These are phyloP conservation scores for Pseudogymnoascus sp. DNA, from an alignment of 2,329 filamentous ascomycete genomes.

Conservation along the genomic window DNA sequence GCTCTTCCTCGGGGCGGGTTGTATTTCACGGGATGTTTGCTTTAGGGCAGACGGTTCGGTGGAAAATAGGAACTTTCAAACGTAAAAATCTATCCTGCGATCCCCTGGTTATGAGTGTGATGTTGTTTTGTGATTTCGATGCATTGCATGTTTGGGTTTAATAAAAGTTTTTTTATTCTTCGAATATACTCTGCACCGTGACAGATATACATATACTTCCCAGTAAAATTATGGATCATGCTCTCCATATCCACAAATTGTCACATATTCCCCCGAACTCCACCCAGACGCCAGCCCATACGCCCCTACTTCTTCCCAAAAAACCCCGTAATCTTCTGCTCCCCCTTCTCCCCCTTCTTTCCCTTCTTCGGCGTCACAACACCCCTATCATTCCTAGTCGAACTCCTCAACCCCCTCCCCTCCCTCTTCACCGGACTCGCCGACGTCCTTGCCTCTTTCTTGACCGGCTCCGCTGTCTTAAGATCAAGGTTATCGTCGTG, in stretches of 20 bases:
- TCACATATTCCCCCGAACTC: background rate
- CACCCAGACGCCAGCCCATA: background rate
- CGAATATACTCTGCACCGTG: background rate
- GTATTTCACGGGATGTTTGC: constrained; percentile 1
- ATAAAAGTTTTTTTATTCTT: background rate
- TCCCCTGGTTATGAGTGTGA: background rate
- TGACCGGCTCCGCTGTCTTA: constrained; percentile 18
- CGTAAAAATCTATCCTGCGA: constrained; percentile 5
- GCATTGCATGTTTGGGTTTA: background rate
- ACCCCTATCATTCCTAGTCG: constrained; percentile 24
- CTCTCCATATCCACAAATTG: background rate
- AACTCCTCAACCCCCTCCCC: constrained; percentile 22
- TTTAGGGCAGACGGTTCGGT: constrained; percentile 3
- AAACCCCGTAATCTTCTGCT: constrained; percentile 44
- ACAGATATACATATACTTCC: background rate
- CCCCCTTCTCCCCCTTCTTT: constrained; percentile 20
- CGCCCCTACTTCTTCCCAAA: constrained; percentile 35
- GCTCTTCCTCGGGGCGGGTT: background rate
- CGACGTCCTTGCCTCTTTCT: constrained; percentile 21
- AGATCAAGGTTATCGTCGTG: constrained; percentile 17
- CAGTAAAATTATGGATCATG: background rate
- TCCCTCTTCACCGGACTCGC: constrained; percentile 18
- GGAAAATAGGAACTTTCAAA: constrained; percentile 5
- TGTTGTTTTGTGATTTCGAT: background rate
- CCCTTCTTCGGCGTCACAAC: constrained; percentile 19